Evolutionary conservation across 352 stramenopile species (phyloP).

Genomic region (Globisporangium cystogenes): DNA sequence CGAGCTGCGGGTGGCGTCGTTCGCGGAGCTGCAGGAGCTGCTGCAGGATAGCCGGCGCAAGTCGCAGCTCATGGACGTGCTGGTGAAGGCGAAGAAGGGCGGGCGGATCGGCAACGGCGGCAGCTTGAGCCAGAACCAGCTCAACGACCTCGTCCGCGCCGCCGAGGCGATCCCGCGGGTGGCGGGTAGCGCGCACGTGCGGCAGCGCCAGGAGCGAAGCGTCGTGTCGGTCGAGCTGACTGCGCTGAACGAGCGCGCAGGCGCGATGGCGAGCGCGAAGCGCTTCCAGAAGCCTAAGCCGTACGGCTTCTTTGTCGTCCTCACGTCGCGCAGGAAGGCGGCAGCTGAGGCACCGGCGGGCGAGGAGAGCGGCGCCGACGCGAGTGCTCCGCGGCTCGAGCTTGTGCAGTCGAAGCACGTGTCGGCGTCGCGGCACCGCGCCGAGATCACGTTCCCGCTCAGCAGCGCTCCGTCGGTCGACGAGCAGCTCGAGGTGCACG

Average conservation of each 20-base stretch:
- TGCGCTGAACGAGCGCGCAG: conserved; percentile 21
- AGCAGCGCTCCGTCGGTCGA: not conserved
- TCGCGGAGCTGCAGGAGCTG: conserved; percentile 29
- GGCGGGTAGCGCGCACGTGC: conserved; percentile 17
- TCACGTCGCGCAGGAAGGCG: conserved; percentile 19
- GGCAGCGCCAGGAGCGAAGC: conserved; percentile 17
- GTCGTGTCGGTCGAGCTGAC: conserved; percentile 35
- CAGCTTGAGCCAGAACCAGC: conserved; percentile 22
- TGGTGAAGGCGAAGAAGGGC: conserved; percentile 19
- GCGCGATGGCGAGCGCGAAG: conserved; percentile 27
- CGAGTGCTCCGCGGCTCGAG: conserved; percentile 7
- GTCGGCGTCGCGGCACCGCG: conserved; percentile 29
- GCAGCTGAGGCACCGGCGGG: too few species aligned
- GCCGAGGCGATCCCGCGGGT: conserved; percentile 41
- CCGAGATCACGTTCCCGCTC: conserved; percentile 29
- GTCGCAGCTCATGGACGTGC: conserved; percentile 21
- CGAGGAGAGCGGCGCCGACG: not conserved
- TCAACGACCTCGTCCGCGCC: conserved; percentile 39
- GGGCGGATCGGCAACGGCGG: not conserved
- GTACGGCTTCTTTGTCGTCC: conserved; percentile 69
- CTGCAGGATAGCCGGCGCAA: conserved; percentile 28
- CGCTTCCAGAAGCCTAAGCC: conserved; percentile 59
- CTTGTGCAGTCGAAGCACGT: conserved; percentile 64
- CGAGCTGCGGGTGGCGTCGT: conserved; percentile 20
- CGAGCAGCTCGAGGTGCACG: conserved; percentile 25